Conservation (phyloP, 2,329 filamentous ascomycete species). For the Talaromyces sp. region DNA sequence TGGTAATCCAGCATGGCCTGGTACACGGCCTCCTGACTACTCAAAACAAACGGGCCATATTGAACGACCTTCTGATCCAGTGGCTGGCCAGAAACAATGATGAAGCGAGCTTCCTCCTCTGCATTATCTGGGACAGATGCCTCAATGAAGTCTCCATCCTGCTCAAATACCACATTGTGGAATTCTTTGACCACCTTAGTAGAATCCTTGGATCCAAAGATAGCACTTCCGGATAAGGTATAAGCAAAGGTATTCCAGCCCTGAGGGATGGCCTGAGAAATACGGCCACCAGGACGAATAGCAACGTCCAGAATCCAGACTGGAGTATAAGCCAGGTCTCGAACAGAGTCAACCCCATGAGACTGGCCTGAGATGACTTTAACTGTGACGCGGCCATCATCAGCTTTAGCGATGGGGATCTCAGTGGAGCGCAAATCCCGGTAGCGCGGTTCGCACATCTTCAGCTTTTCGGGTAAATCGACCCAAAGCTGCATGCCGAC, state of each 20-base stretch:
- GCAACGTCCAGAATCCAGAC: constrained; percentile 93
- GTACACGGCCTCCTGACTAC: constrained; percentile 69
- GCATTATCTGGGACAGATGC: constrained; percentile 69
- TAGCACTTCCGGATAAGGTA: constrained; percentile 71
- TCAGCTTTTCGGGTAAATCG: constrained; percentile 78
- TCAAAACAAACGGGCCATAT: constrained; percentile 84
- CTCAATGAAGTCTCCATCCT: constrained; percentile 74
- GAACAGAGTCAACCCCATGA: constrained; percentile 80
- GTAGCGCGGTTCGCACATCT: constrained; percentile 88
- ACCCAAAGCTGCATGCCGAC: constrained; percentile 95
- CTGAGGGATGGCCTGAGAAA: constrained; percentile 73
- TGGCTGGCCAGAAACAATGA: constrained; percentile 77
- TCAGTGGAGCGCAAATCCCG: constrained; percentile 78
- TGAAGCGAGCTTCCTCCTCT: constrained; percentile 53
- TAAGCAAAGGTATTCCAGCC: constrained; percentile 93
- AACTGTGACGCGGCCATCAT: constrained; percentile 73
- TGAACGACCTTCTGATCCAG: constrained; percentile 80
- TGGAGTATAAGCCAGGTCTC: constrained; percentile 92
- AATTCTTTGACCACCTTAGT: constrained; percentile 56
- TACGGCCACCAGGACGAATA: constrained; percentile 74
- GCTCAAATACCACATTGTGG: constrained; percentile 88
- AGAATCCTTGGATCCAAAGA: constrained; percentile 57
- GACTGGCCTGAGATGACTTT: constrained; percentile 90
- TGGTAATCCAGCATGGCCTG: constrained; percentile 78
- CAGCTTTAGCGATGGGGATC: constrained; percentile 73